A percentile compares a stretch with the other conserved stretches of the same genome.
Conservation (phyloP, 176 grass and related monocot genomes). For the Areca catechu region DNA sequence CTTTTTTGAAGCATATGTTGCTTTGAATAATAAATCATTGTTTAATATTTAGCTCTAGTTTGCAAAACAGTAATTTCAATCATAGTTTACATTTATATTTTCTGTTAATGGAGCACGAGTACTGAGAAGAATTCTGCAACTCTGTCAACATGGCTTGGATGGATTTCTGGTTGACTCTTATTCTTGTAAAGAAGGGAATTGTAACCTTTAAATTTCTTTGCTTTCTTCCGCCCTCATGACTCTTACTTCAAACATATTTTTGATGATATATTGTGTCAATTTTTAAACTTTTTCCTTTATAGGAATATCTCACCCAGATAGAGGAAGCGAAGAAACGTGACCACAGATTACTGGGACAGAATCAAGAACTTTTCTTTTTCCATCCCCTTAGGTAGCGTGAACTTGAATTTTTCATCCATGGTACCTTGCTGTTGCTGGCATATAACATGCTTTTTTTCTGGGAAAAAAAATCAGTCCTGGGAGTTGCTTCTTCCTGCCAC, state of each 20-base stretch:
- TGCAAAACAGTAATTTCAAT: too few relatives aligned
- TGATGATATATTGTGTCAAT: background rate
- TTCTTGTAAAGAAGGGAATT: too few relatives aligned
- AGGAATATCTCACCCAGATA: conserved; percentile 81
- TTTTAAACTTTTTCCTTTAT: conserved; percentile 18
- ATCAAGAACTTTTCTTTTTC: conserved; percentile 99
- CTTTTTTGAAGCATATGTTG: too few relatives aligned
- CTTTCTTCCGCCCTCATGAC: too few relatives aligned
- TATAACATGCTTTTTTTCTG: background rate
- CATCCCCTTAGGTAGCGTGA: conserved; percentile 75
- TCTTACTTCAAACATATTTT: background rate
- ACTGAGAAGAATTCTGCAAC: too few relatives aligned
- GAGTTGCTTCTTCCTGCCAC: conserved; percentile 94
- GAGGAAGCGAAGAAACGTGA: conserved; percentile 98
- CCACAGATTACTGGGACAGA: conserved; percentile 74
- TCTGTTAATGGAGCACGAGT: too few relatives aligned
- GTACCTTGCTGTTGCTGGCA: background rate
- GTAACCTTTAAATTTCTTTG: too few relatives aligned
- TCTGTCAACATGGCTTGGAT: too few relatives aligned
- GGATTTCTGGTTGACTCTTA: too few relatives aligned
- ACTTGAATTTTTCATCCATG: conserved; percentile 10
- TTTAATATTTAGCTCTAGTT: too few relatives aligned
- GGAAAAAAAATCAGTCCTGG: conserved; percentile 43
- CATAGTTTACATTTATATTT: too few relatives aligned
- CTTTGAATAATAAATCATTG: too few relatives aligned